Conservation (phyloP, 2,329 filamentous ascomycete species). For the Fusarium sp. region DNA sequence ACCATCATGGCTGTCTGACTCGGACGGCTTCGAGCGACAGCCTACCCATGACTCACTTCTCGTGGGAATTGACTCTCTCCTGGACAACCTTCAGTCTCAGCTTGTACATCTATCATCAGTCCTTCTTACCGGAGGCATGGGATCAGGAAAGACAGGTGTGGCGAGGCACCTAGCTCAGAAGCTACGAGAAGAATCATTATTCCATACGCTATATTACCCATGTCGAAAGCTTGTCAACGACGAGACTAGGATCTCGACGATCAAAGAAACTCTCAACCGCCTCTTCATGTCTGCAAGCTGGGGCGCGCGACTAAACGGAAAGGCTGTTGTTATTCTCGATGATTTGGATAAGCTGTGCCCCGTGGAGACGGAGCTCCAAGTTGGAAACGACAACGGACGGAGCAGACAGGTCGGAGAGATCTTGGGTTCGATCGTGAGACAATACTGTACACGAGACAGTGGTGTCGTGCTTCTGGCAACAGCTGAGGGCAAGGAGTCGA, state of each 20-base stretch:
- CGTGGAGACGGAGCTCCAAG: constrained; percentile 90
- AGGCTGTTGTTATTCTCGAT: constrained; percentile 84
- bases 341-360: constrained; percentile 94
- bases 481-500: constrained; percentile 87
- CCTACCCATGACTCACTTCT: constrained; percentile 67
- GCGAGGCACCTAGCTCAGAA: constrained; percentile 77
- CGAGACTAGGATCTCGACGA: constrained; percentile 84
- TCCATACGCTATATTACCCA: constrained; percentile 83
- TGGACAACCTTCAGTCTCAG: constrained; percentile 76
- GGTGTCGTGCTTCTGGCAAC: constrained; percentile 88
- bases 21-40: constrained; percentile 60
- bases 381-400: constrained; percentile 90
- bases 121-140: constrained; percentile 85
- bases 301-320: constrained; percentile 86
- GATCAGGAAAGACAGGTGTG: constrained; percentile 87
- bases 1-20: constrained; percentile 63
- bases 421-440: constrained; percentile 79
- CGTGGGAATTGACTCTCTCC: constrained; percentile 82
- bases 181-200: constrained; percentile 75
- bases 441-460: constrained; percentile 81
- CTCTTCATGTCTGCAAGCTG: constrained; percentile 90
- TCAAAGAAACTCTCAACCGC: constrained; percentile 86
- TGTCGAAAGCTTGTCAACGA: constrained; percentile 89
- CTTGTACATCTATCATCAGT: constrained; percentile 88
- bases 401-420: constrained; percentile 93